A percentile compares a stretch with the other conserved stretches of the same genome.
Conservation (phyloP, 495 filamentous ascomycete genomes). For the Aspergillus funiculosus region DNA sequence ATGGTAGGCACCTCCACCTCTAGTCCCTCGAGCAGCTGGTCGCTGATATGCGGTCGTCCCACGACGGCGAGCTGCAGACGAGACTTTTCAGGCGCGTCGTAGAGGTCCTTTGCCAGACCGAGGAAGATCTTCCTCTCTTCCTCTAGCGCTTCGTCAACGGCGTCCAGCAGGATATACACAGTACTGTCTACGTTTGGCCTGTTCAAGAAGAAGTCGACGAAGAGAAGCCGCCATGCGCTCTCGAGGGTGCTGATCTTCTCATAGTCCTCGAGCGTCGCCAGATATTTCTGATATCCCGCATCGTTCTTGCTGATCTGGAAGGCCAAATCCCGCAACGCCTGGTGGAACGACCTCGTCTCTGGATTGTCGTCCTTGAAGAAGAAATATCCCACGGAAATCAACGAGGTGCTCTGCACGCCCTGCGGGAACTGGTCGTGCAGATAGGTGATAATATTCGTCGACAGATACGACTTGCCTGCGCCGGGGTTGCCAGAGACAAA, state of each 20-base stretch:
- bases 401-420: neutral
- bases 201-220: slow-evolving; percentile 24
- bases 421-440: slow-evolving; percentile 17
- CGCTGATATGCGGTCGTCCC: slow-evolving; percentile 26
- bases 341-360: slow-evolving; percentile 23
- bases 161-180: slow-evolving; percentile 30
- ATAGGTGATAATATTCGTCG: slow-evolving; percentile 24
- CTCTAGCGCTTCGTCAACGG: slow-evolving; percentile 28
- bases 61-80: slow-evolving; percentile 24
- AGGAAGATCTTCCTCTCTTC: slow-evolving; percentile 22
- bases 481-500: slow-evolving; percentile 31
- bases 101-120: slow-evolving; percentile 16
- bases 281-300: slow-evolving; percentile 23
- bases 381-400: slow-evolving; percentile 26
- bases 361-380: slow-evolving; percentile 33
- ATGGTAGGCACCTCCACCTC: slow-evolving; percentile 24
- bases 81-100: neutral
- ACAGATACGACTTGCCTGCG: slow-evolving; percentile 31
- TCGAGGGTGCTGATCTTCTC: slow-evolving; percentile 23
- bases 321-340: slow-evolving; percentile 27
- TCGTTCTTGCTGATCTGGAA: slow-evolving; percentile 30
- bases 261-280: slow-evolving; percentile 14
- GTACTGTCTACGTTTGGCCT: slow-evolving; percentile 13
- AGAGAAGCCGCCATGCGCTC: slow-evolving; percentile 28
- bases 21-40: slow-evolving; percentile 21